Evolutionary conservation across 495 filamentous ascomycete genomes (phyloP), one percentile per base, ranked within the genome.

Genomic region (Xanthoparmelia taractica): DNA sequence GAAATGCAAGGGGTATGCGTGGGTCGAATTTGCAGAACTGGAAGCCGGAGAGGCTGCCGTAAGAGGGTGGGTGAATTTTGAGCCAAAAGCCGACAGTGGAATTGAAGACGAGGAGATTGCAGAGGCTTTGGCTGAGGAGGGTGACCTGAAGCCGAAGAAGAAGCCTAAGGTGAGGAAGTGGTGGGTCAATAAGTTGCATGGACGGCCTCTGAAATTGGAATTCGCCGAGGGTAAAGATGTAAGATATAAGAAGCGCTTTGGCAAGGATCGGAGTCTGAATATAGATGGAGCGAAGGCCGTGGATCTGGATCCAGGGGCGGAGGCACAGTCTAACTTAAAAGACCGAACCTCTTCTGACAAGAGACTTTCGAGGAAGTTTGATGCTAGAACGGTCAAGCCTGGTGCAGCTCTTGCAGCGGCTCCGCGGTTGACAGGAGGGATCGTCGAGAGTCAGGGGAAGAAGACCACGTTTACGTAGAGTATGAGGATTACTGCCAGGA

Each of bases 1-100:
- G 33, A 97, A 97, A 77, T 97, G 95, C 78, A 97, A 97, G 77
- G 94, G 94, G 1, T 99, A 89, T 78, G 92, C 87, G 25, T 97
- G 94, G 89, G 85, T 97, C 56, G 87, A 87, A 45, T 99, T 97
- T 76, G 85, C 86, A 70, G 85, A 91, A 31, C 66, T 90, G 23
- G 85, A 88, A 25, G 82, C 86, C 0, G 91, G 89, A 0, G 78
- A 84, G 67, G 84, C 82, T 69, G 94, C 92, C 11, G 91, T 96
- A 66, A 86, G 83, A 65, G 95, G 95, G 3, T 96, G 84, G 70
- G 80, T 91, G 56, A 79, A 83, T 68, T 76, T 86, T 48, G 77
- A 79, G 63, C 84, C 89, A 60, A 79, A 73, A 27, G 71, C 83
- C 54, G 82, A 86, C 47, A 80, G 82, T 36, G 83, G 85, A 45